Evolutionary conservation across 768 basidiomycete genomes (phyloP).

Genomic region (Lyophyllum decastes): DNA sequence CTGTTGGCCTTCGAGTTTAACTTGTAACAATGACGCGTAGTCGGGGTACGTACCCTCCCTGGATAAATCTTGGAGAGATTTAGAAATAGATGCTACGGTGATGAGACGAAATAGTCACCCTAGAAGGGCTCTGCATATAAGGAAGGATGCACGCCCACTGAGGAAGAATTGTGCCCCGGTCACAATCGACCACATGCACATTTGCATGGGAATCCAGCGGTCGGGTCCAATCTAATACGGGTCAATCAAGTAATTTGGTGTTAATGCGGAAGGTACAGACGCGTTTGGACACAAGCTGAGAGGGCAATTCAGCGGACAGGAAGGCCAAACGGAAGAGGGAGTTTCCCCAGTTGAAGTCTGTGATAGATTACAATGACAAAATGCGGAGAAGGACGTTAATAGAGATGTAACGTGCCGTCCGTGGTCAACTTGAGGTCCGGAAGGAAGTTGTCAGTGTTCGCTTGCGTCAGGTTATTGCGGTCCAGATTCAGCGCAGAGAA

Average conservation of each 20-base stretch:
- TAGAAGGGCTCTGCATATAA: slow-evolving; percentile 48
- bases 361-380: not conserved
- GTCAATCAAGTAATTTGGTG: not conserved
- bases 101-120: slow-evolving; percentile 30
- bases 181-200: slow-evolving; percentile 56
- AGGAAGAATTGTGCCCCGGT: slow-evolving; percentile 58
- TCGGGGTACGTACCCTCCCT: slow-evolving; percentile 40
- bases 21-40: not conserved
- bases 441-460: slow-evolving; percentile 61
- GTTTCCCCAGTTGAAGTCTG: slow-evolving; percentile 61
- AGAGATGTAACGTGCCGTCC: slow-evolving; percentile 27
- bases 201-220: slow-evolving; percentile 63
- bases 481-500: slow-evolving; percentile 61
- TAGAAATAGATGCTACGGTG: not conserved
- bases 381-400: not conserved
- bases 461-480: slow-evolving; percentile 54
- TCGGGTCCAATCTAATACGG: slow-evolving; percentile 56
- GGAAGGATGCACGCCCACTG: slow-evolving; percentile 50
- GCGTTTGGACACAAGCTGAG: slow-evolving; percentile 62
- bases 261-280: slow-evolving; percentile 26
- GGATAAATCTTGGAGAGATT: slow-evolving; percentile 33
- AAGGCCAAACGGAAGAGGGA: slow-evolving; percentile 53
- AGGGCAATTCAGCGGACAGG: slow-evolving; percentile 59
- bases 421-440: slow-evolving; percentile 55
- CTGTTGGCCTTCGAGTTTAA: slow-evolving; percentile 20